phyloP scores from a whole-genome alignment of 805 yeast species.

The Candida andamanensis region DNA sequence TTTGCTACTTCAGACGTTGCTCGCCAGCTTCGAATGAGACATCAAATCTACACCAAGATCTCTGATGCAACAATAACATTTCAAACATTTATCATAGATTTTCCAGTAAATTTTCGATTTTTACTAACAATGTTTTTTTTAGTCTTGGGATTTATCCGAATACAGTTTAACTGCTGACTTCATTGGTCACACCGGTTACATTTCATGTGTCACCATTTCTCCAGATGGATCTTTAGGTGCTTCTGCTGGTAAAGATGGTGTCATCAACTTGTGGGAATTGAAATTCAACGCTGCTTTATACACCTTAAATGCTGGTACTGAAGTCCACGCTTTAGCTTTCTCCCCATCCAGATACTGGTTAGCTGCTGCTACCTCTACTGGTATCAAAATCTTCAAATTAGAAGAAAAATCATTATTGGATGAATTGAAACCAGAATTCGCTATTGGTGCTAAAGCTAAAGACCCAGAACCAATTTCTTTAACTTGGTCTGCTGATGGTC shows the following conservation, averaged over 20 bases:
- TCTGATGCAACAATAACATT: conserved; percentile 53
- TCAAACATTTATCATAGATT: conserved; percentile 1
- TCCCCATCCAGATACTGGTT: conserved; percentile 99
- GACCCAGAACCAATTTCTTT: conserved; percentile 97
- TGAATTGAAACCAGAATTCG: conserved; percentile 97
- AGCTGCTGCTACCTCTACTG: conserved; percentile 97
- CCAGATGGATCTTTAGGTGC: conserved; percentile 99
- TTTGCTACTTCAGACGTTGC: conserved; percentile 99
- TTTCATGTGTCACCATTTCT: conserved; percentile 92
- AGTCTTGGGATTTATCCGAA: conserved; percentile 93
- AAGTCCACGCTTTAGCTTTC: conserved; percentile 97
- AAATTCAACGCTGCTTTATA: conserved; percentile 78
- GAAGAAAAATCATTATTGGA: conserved; percentile 92
- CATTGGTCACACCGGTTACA: conserved; percentile 99
- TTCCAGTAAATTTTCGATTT: conserved; percentile 4
- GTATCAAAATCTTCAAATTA: conserved; percentile 97
- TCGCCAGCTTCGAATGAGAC: conserved; percentile 83
- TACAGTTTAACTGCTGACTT: conserved; percentile 89
- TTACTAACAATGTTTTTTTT: conserved; percentile 47
- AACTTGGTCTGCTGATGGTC: conserved; percentile 99
- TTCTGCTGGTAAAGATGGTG: conserved; percentile 99
- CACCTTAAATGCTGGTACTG: conserved; percentile 93
- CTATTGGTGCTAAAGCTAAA: conserved; percentile 81
- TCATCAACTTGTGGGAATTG: conserved; percentile 97
- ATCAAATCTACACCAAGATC: conserved; percentile 93